These are phyloP conservation scores for Silene conica DNA, from an alignment of 148 eudicot genomes.

Conservation along the genomic window DNA sequence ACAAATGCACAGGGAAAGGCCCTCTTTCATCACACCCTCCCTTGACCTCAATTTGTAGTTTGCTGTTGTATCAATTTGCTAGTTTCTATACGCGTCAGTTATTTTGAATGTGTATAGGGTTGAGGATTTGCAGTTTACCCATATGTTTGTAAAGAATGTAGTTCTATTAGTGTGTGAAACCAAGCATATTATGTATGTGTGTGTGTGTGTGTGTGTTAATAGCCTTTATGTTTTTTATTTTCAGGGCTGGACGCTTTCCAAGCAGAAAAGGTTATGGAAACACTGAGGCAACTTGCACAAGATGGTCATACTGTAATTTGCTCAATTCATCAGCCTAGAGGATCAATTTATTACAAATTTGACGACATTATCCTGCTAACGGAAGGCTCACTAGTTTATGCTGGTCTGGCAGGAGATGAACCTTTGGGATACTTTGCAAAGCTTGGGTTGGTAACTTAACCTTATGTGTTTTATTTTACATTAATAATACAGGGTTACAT, in stretches of 20 bases:
- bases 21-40: constrained; percentile 2
- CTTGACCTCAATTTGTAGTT: neutral
- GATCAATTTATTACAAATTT: constrained; percentile 90
- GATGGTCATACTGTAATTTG: constrained; percentile 99
- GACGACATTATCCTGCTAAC: constrained; percentile 89
- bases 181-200: too few species aligned
- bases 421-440: constrained; percentile 65
- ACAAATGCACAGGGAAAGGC: neutral
- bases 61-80: neutral
- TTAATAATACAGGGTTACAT: neutral
- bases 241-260: constrained; percentile 99
- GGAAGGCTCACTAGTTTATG: constrained; percentile 81
- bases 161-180: neutral
- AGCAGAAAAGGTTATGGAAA: constrained; percentile 99
- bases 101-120: neutral
- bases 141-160: neutral
- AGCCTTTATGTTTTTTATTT: constrained; percentile 20
- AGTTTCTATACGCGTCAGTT: neutral
- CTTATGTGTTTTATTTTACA: constrained; percentile 5
- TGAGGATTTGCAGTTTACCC: neutral
- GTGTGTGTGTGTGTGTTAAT: too few species aligned
- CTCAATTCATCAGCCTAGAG: constrained; percentile 98
- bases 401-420: constrained; percentile 85
- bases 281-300: constrained; percentile 83
- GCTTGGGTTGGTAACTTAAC: constrained; percentile 65